Base-by-base conservation (phyloP, 768 basidiomycete species). In the Galerina marginata region DNA sequence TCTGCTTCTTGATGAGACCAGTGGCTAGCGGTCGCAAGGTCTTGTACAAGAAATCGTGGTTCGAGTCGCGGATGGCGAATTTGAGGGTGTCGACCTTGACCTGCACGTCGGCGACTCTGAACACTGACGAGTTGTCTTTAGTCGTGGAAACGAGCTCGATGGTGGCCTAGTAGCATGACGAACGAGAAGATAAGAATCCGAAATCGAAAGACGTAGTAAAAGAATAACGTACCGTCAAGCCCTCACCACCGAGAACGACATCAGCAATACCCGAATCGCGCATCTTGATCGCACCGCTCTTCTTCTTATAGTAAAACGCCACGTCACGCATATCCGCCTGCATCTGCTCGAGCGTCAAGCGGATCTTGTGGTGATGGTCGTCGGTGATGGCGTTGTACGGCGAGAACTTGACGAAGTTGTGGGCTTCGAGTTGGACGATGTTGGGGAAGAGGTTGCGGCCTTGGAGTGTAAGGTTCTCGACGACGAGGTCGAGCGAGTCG, bases 311-410 rank as follows among this genome's bases (percentile, higher is more conserved):
- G 71, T 90, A 93, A 74, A 98, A 96, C 6, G 91, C 90, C 14
- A 97, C 92, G 67, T 97, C 95, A 11, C 92, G 86, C 86, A 99
- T 91, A 65, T 96, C 95, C 6, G 91, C 90, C 71, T 98, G 95
- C 67, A 97, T 91, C 73, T 98, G 95, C 26, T 79, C 80, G 39
- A 97, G 80, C 6, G 86, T 87, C 56, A 97, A 71, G 37, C 83
- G 88, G 69, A 97, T 86, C 16, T 4, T n/a, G 7, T 96, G 93
- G 65, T 83, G 81, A 26, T 79, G 72, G 62, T 86, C 79, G 70
- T 93, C 92, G 6, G 74, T 67, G 49, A 81, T 79, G 6, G 74
- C 64, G 16, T 73, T 67, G 78, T 95, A 95, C 0, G 95, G 95
- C 33, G 87, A 89, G 75, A 97, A 95, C 73, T 88, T 88, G 75